Evolutionary conservation across 2,329 filamentous ascomycete species (phyloP), one percentile per base, ranked within the genome.

Genomic region (Neophaeococcomyces mojaviensis): DNA sequence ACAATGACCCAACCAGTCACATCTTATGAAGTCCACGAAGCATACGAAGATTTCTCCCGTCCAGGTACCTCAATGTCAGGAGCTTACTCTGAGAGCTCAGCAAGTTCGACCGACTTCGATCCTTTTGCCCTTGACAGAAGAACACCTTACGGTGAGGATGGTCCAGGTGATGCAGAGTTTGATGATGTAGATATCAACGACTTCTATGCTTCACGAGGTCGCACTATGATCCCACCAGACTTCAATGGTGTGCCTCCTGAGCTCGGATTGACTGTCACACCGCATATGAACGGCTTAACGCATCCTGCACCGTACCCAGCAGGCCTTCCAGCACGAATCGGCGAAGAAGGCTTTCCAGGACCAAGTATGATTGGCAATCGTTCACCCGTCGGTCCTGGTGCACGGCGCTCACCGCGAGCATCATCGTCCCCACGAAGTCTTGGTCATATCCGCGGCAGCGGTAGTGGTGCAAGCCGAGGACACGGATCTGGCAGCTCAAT

Each of bases 1-100:
- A 52, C 52, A 22, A 55, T 54, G 49, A 57, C 55, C 24, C 53
- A 52, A 47, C 55, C 55, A 4, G 53, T 57, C 13, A 57, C 55
- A n/a, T 34, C 35, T 3, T 5, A 22, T 19, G 43, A 46, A 33
- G 43, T 46, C 4, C 34, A 46, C 15, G 35, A 46, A 12, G 35
- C 16, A 31, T 39, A 48, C 20, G 48, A 47, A 16, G 54, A 56
- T 44, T 55, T 53, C 36, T 39, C 34, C 3, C 51, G 55, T 18
- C 55, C 55, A 2, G 50, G 52, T 9, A 57, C 55, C 3, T 52
- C 55, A 7, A 24, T 57, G 19, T 55, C 52, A 15, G 50, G 49
- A 34, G 52, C 54, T 15, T 57, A 57, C 46, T 51, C 49, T 22
- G 55, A 55, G 39, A 48, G 51, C 19, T 53, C 49, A 24, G 41